Percentiles rank a stretch among this genome's conserved stretches.
Evolutionary conservation across 2,329 filamentous ascomycete species (phyloP).

Genomic region (Chlorencoelia australis): DNA sequence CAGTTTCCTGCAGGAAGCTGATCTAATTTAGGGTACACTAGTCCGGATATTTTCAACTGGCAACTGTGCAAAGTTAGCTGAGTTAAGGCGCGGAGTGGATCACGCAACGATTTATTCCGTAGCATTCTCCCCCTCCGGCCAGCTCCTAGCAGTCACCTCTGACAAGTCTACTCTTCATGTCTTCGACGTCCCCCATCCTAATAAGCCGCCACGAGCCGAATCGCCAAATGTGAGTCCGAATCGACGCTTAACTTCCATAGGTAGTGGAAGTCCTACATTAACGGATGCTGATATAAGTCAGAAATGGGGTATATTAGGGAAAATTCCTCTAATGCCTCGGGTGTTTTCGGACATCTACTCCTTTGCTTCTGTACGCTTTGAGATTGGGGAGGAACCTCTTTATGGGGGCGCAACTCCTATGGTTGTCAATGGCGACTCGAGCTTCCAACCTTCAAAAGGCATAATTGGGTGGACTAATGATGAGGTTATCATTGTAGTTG

Average conservation of each 20-base stretch:
- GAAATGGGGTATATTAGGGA: slow-evolving; percentile 80
- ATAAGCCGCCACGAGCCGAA: slow-evolving; percentile 29
- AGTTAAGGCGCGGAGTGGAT: slow-evolving; percentile 83
- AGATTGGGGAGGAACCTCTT: slow-evolving; percentile 65
- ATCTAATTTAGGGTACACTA: slow-evolving; percentile 59
- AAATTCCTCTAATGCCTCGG: slow-evolving; percentile 73
- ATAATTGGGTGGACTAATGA: slow-evolving; percentile 78
- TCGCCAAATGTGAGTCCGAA: slow-evolving; percentile 19
- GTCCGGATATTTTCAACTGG: slow-evolving; percentile 75
- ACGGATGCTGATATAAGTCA: slow-evolving; percentile 44
- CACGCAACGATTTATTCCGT: slow-evolving; percentile 79
- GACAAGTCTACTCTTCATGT: slow-evolving; percentile 95
- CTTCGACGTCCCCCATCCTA: slow-evolving; percentile 67
- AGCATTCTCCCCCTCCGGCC: slow-evolving; percentile 73
- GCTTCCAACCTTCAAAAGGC: slow-evolving; percentile 60
- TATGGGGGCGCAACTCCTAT: slow-evolving; percentile 48
- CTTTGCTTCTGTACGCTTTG: slow-evolving; percentile 70
- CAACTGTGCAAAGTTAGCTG: slow-evolving; percentile 70
- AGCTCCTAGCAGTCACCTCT: slow-evolving; percentile 79
- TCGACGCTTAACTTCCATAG: slow-evolving; percentile 25
- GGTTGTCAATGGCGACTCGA: slow-evolving; percentile 35
- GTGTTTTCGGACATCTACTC: slow-evolving; percentile 87
- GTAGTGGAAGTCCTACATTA: slow-evolving; percentile 22
- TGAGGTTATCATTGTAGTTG: slow-evolving; percentile 62
- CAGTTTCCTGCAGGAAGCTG: too few relatives aligned